phyloP scores from a whole-genome alignment of 768 basidiomycete genomes.

The Leucosporidium scottii region DNA sequence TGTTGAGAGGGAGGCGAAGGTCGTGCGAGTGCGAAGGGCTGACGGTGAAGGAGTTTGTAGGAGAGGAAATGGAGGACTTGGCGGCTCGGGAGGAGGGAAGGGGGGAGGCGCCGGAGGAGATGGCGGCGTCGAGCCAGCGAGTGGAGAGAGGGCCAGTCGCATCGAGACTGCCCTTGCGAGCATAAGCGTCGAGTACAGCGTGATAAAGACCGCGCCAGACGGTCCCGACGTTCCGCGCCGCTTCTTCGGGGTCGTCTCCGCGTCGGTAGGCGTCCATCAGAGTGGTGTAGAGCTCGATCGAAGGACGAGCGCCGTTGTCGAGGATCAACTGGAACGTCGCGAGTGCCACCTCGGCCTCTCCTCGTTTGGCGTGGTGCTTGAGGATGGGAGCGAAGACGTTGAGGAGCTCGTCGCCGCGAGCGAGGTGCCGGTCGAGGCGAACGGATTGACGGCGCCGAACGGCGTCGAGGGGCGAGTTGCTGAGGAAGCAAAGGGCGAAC shows the following conservation, averaged over 20 bases:
- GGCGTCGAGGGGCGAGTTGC: neutral
- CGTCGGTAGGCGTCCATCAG: conserved; percentile 68
- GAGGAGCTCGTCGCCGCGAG: conserved; percentile 5
- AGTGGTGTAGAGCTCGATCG: conserved; percentile 55
- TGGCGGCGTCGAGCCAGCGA: conserved; percentile 33
- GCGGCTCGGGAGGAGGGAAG: neutral
- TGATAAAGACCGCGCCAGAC: conserved; percentile 66
- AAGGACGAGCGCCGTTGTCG: conserved; percentile 40
- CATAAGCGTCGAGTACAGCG: conserved; percentile 47
- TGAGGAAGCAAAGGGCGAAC: neutral
- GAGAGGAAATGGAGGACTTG: neutral
- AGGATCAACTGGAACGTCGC: conserved; percentile 53
- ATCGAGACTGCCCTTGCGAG: neutral
- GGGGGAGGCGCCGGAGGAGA: neutral
- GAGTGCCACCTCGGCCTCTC: conserved; percentile 46
- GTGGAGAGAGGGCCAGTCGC: conserved; percentile 41
- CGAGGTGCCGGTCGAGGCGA: neutral
- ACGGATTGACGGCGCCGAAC: neutral
- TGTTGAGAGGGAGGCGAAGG: conserved; percentile 71
- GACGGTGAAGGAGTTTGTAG: neutral
- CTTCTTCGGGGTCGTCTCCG: conserved; percentile 48
- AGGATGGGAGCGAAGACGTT: conserved; percentile 18
- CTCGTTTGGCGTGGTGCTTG: neutral
- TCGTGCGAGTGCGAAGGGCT: conserved; percentile 39
- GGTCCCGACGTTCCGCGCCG: conserved; percentile 9